Evolutionary conservation across 148 eudicot species (phyloP), one percentile per base, ranked within the genome.

Genomic region (Rhododendron williamsianum): DNA sequence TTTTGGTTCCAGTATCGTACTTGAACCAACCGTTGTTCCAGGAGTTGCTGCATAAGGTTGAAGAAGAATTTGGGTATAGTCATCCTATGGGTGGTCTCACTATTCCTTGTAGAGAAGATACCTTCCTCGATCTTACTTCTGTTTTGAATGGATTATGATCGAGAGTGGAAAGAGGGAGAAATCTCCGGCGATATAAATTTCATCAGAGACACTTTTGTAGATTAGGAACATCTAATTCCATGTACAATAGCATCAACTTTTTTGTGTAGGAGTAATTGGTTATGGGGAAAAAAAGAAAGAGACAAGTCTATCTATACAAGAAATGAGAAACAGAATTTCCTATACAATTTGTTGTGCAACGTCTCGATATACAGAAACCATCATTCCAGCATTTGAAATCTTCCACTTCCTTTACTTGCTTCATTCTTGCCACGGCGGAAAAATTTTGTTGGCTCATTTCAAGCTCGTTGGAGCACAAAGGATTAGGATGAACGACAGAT

Each of bases 31-130:
- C 88, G 33, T 71, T 48, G 13, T 87, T 89, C 5, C 82, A 87
- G 56, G 87, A 87, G 4, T 38, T 89, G 84, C 45, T 89, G 13
- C n/a, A 19, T 2, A 49, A 80, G 35, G 86, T 87, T 21, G 91
- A 89, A 54, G 88, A 89, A 89, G 90, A 91, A 85, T 91, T 71
- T 46, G 91, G 90, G 65, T 89, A 84, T 67, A 12, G 83, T 86
- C 91, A 89, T 82, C 92, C 90, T 0, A 91, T 82, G 86, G 91
- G 91, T 13, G 89, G 91, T 63, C 91, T 90, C 18, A 87, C 91
- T 4, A 77, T 89, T 78, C 87, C 87, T 2, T 89, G 90, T 56
- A 82, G 83, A 48, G 86, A 86, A 79, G 87, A 89, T 2, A 4
- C 38, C 6, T 91, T 91, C 82, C 25, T 88, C 3, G 82, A 91